These are phyloP conservation scores for Dentipellis sp. DNA, from an alignment of 768 basidiomycete genomes.

Conservation along the genomic window DNA sequence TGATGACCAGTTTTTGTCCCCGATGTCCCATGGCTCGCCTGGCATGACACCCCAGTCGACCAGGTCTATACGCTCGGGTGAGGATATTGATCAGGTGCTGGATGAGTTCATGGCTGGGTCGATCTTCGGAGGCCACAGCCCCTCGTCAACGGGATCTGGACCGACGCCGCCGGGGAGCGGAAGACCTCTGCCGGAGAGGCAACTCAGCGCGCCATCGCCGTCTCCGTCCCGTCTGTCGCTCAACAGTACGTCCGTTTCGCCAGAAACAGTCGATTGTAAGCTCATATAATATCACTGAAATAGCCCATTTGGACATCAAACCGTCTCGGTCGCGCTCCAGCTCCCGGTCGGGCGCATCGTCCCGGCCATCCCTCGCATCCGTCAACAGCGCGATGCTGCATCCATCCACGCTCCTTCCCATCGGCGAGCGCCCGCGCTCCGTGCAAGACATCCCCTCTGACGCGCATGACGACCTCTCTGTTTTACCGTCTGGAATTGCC, in stretches of 20 bases:
- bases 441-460: background rate
- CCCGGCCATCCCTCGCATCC: constrained; percentile 7
- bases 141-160: background rate
- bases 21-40: background rate
- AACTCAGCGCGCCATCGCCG: background rate
- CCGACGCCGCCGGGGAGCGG: background rate
- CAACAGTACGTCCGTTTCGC: background rate
- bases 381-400: constrained; percentile 7
- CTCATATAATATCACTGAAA: background rate
- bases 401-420: constrained; percentile 7
- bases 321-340: constrained; percentile 3
- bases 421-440: background rate
- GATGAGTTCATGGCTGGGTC: background rate
- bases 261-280: background rate
- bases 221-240: background rate
- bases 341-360: background rate
- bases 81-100: background rate
- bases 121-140: background rate
- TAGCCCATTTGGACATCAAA: background rate
- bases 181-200: background rate
- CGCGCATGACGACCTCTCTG: constrained; percentile 1
- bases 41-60: background rate
- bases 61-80: background rate
- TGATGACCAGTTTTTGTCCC: constrained; percentile 2
- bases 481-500: constrained; percentile 1